phyloP scores from a whole-genome alignment of 2,329 filamentous ascomycete species.

The Bipolaris zeicola region DNA sequence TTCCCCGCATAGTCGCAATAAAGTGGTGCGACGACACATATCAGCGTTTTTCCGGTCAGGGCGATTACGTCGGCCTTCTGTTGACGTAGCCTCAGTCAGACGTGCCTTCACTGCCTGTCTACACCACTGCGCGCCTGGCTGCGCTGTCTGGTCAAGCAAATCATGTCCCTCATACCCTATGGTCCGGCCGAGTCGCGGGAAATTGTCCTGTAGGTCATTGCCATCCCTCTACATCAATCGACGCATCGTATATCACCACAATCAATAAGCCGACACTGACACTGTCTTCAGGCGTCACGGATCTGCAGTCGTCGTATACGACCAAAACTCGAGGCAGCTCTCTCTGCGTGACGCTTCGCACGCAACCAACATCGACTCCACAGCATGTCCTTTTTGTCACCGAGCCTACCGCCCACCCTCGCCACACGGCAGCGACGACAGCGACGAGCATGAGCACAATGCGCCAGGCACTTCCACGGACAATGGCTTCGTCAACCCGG shows the following conservation, averaged over 20 bases:
- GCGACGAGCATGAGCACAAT: slow-evolving; percentile 42
- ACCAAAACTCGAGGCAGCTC: slow-evolving; percentile 81
- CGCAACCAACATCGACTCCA: slow-evolving; percentile 59
- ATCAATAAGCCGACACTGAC: slow-evolving; percentile 18
- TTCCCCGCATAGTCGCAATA: slow-evolving; percentile 29
- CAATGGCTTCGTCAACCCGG: slow-evolving; percentile 81
- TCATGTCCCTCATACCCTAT: slow-evolving; percentile 77
- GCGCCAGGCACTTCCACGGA: slow-evolving; percentile 41
- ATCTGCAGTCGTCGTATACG: slow-evolving; percentile 89
- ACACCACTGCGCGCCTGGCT: slow-evolving; percentile 9
- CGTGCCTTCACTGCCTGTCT: neutral
- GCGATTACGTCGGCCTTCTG: slow-evolving; percentile 9
- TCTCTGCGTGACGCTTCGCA: slow-evolving; percentile 71
- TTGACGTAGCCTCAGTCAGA: slow-evolving; percentile 2
- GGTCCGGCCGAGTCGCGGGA: slow-evolving; percentile 74
- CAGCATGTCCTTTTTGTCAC: slow-evolving; percentile 90
- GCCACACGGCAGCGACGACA: slow-evolving; percentile 39
- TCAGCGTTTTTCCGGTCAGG: neutral
- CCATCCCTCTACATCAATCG: neutral
- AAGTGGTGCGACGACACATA: slow-evolving; percentile 12
- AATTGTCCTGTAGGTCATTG: slow-evolving; percentile 72
- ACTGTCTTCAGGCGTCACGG: slow-evolving; percentile 74
- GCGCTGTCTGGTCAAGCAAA: slow-evolving; percentile 26
- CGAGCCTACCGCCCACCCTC: slow-evolving; percentile 65
- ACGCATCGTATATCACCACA: neutral